Conservation (phyloP, 192 early-diverging fungal genomes). For the Umbelopsis vinacea region DNA sequence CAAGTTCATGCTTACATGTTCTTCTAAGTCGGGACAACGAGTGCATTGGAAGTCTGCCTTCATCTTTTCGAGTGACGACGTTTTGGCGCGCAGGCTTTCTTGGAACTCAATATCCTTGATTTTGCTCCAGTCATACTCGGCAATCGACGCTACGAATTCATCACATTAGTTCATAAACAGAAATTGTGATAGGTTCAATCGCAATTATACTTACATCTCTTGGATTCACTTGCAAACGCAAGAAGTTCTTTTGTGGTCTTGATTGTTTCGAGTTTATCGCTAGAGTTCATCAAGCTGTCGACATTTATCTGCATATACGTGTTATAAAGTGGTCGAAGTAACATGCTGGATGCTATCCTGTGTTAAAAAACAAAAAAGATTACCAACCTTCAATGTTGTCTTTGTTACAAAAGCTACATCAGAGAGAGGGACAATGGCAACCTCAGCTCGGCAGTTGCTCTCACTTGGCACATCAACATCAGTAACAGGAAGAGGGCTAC, state of each 20-base stretch:
- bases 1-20: slow-evolving; percentile 64
- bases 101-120: slow-evolving; percentile 90
- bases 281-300: slow-evolving; percentile 37
- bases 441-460: slow-evolving; percentile 33
- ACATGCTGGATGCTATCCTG: too few relatives aligned
- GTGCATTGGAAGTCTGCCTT: slow-evolving; percentile 63
- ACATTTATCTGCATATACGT: slow-evolving; percentile 35
- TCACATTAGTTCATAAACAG: slow-evolving; percentile 9
- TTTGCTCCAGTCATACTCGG: slow-evolving; percentile 85
- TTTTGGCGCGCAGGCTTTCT: slow-evolving; percentile 67
- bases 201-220: slow-evolving; percentile 29
- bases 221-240: slow-evolving; percentile 32
- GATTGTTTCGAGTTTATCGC: slow-evolving; percentile 36
- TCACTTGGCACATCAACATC: slow-evolving; percentile 45
- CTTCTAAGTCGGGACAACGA: slow-evolving; percentile 74
- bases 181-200: background rate
- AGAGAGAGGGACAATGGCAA: slow-evolving; percentile 49
- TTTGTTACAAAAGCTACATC: slow-evolving; percentile 66
- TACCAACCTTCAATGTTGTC: slow-evolving; percentile 52
- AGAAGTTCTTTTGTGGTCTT: slow-evolving; percentile 40
- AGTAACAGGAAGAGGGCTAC: slow-evolving; percentile 63
- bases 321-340: background rate
- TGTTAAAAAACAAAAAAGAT: too few relatives aligned
- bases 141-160: slow-evolving; percentile 33
- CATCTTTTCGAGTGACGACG: slow-evolving; percentile 52